A percentile compares a stretch with the other conserved stretches of the same genome.
Conservation (phyloP, 2,329 filamentous ascomycete species). For the Talaromyces funiculosus region DNA sequence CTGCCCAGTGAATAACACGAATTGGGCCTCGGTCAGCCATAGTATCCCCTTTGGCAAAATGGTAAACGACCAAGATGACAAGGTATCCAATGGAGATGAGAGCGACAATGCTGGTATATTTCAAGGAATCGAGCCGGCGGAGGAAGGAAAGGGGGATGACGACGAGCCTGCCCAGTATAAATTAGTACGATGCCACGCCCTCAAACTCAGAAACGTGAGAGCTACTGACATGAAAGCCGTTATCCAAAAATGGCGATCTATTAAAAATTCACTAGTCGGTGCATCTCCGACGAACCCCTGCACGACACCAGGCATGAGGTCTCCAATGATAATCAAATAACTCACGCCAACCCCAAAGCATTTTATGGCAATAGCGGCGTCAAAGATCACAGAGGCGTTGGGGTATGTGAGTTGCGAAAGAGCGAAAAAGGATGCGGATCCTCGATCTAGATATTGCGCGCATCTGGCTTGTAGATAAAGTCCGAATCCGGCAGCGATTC, state of each 20-base stretch:
- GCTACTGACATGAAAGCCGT: conserved; percentile 79
- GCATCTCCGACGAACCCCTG: conserved; percentile 66
- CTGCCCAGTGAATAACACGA: conserved; percentile 70
- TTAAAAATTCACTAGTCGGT: conserved; percentile 63
- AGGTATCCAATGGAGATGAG: conserved; percentile 91
- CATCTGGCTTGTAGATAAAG: conserved; percentile 92
- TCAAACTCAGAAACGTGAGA: neutral
- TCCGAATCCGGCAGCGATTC: conserved; percentile 80
- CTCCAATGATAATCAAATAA: conserved; percentile 97
- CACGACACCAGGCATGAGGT: conserved; percentile 93
- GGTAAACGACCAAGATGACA: conserved; percentile 86
- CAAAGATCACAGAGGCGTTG: conserved; percentile 90
- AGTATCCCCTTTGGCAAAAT: conserved; percentile 75
- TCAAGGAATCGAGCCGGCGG: conserved; percentile 84
- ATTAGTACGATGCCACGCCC: conserved; percentile 17
- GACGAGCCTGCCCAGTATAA: conserved; percentile 55
- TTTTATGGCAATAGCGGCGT: conserved; percentile 92
- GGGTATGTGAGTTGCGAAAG: conserved; percentile 95
- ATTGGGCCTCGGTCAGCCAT: conserved; percentile 68
- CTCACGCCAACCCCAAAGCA: conserved; percentile 97
- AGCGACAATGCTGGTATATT: conserved; percentile 91
- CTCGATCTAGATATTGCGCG: conserved; percentile 85
- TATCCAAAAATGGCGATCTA: conserved; percentile 94
- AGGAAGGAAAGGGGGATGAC: conserved; percentile 94
- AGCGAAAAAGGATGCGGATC: conserved; percentile 89